Conservation (phyloP, 805 yeast species). For the Metschnikowia baotianmanensis region DNA sequence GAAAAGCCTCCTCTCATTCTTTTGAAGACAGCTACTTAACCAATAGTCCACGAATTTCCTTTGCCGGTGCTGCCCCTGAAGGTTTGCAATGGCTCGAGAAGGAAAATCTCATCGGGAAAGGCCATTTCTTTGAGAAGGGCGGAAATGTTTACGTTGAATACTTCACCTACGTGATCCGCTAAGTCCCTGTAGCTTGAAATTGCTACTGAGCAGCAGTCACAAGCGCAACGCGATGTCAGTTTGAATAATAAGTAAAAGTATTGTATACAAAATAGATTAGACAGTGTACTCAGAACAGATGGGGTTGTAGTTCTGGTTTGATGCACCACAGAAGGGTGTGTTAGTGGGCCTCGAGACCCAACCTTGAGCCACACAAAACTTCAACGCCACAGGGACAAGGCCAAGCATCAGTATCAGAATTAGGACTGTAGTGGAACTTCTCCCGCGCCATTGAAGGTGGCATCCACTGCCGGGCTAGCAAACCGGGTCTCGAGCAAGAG, state of each 20-base stretch:
- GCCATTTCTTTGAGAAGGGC: slow-evolving; percentile 52
- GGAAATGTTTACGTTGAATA: slow-evolving; percentile 56
- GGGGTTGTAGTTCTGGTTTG: not conserved
- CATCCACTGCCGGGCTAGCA: too few species aligned
- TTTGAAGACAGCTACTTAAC: slow-evolving; percentile 51
- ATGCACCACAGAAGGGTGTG: not conserved
- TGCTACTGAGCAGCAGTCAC: too few species aligned
- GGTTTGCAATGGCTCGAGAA: slow-evolving; percentile 50
- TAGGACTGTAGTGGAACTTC: too few species aligned
- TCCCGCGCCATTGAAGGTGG: too few species aligned
- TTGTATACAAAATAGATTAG: slow-evolving; percentile 1
- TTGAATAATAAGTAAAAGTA: not conserved
- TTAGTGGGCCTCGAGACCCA: too few species aligned
- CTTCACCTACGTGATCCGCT: slow-evolving; percentile 38
- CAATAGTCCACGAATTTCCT: slow-evolving; percentile 43
- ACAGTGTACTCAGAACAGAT: slow-evolving; percentile 2
- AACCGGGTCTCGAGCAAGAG: too few species aligned
- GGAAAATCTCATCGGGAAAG: slow-evolving; percentile 55
- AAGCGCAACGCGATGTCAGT: too few species aligned
- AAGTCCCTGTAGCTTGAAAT: not conserved
- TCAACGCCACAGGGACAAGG: not conserved
- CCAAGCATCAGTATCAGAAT: not conserved
- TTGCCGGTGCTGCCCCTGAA: slow-evolving; percentile 42
- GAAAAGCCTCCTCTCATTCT: slow-evolving; percentile 26
- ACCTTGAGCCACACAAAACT: too few species aligned